A percentile compares a stretch with the other conserved stretches of the same genome.
Conservation (phyloP, 805 yeast genomes). For the Candida bentonensis region DNA sequence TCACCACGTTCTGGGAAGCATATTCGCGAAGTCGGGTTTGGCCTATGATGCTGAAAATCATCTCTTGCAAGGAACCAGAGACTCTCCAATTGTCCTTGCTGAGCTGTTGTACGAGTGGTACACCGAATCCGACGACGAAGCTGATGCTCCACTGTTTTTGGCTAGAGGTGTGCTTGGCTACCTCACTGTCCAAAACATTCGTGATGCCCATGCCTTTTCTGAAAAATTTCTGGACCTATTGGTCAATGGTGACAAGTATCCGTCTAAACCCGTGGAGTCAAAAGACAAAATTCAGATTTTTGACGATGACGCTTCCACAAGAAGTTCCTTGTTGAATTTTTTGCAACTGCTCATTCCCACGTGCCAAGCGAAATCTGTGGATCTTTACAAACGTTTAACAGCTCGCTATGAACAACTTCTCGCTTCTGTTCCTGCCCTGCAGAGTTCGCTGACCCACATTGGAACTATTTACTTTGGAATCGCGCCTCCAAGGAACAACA, state of each 20-base stretch:
- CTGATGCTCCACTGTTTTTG: conserved; percentile 20
- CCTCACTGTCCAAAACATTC: conserved; percentile 49
- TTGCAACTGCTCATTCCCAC: conserved; percentile 51
- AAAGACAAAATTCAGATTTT: conserved; percentile 26
- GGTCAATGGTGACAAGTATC: conserved; percentile 11
- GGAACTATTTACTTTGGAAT: conserved; percentile 55
- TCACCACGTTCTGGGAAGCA: conserved; percentile 59
- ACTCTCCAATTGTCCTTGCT: conserved; percentile 28
- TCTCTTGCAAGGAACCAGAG: conserved; percentile 50
- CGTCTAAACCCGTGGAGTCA: conserved; percentile 15
- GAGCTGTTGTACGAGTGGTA: conserved; percentile 40
- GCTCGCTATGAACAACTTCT: conserved; percentile 29
- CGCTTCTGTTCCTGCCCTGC: conserved; percentile 24
- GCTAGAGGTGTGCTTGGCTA: conserved; percentile 65
- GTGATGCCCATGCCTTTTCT: conserved; percentile 36
- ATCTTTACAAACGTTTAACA: conserved; percentile 39
- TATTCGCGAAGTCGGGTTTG: conserved; percentile 34
- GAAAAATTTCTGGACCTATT: conserved; percentile 24
- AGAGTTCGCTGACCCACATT: conserved; percentile 35
- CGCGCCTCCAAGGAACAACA: conserved; percentile 34
- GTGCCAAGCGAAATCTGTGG: conserved; percentile 38
- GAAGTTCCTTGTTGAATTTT: conserved; percentile 39
- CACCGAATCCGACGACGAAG: conserved; percentile 14
- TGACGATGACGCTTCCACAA: conserved; percentile 22
- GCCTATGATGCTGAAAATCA: conserved; percentile 62